A percentile compares a stretch with the other conserved stretches of the same genome.
Conservation (phyloP, 306 rosid genomes). For the Castanea mollissima region DNA sequence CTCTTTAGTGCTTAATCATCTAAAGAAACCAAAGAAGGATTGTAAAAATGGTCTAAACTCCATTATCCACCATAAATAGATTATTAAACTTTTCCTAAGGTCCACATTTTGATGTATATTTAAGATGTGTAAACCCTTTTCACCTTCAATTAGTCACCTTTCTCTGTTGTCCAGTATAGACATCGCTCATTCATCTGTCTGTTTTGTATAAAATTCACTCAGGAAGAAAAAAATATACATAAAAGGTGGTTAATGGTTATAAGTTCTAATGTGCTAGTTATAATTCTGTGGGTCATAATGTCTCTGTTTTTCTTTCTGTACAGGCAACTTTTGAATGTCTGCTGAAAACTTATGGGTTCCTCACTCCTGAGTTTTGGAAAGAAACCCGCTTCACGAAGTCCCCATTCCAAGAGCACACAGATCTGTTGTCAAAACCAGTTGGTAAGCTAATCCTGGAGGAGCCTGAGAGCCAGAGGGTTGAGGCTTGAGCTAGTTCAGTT, state of each 20-base stretch:
- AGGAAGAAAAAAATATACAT: not conserved
- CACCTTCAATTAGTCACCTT: too few relatives aligned
- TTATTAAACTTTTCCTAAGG: too few relatives aligned
- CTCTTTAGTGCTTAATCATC: too few relatives aligned
- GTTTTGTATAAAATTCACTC: not conserved
- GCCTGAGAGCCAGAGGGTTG: constrained; percentile 30
- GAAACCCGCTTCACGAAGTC: constrained; percentile 67
- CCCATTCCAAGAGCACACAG: constrained; percentile 72
- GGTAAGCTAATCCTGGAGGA: constrained; percentile 50
- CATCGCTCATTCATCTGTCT: not conserved
- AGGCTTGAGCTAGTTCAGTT: constrained; percentile 23
- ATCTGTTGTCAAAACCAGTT: constrained; percentile 50
- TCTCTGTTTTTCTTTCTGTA: not conserved
- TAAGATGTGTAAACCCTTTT: too few relatives aligned
- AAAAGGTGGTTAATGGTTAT: not conserved
- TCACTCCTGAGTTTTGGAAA: constrained; percentile 66
- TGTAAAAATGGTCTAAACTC: too few relatives aligned
- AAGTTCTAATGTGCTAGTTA: not conserved
- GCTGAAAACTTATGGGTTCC: constrained; percentile 59
- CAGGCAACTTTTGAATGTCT: constrained; percentile 71
- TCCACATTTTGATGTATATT: too few relatives aligned
- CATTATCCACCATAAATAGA: too few relatives aligned
- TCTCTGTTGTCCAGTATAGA: too few relatives aligned
- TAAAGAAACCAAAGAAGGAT: too few relatives aligned
- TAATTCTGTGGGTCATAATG: not conserved